Evolutionary conservation across 2,329 filamentous ascomycete genomes (phyloP), one percentile per base, ranked within the genome.

Genomic region (Plectosphaerella sp.): DNA sequence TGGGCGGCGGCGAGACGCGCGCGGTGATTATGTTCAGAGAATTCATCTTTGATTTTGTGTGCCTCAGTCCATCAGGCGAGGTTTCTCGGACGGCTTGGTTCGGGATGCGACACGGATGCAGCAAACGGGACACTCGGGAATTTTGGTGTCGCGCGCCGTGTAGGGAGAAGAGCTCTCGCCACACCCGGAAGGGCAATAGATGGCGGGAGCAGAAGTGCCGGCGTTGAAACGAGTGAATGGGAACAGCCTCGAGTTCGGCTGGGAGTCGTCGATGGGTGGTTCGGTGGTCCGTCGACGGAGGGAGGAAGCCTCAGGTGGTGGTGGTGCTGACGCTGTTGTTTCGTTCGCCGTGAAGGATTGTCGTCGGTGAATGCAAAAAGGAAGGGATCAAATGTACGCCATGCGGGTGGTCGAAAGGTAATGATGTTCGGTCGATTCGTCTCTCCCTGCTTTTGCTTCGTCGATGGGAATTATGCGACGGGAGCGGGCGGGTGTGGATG

Each of bases 11-110:
- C 62, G 83, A 84, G 68, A 92, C 89, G 74, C 88, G 87, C 69
- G 89, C 85, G 65, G 91, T 94, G 70, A 97, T 84, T 70, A 96
- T 90, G 76, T 94, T 96, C 77, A 96, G 79, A 64, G 92, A 96
- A 85, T 97, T 97, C 93, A 97, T 97, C 74, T 80, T 89, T 77
- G 72, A 71, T 62, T 66, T 62, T 62, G 69, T 68, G 64, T 69
- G 70, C 69, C 16, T 4, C 18, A 72, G 77, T 79, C 82, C 82
- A 85, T 82, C 72, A 74, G 65, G 61, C 58, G 58, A 55, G 51
- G 41, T 18, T 24, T 39, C 28, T 33, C 12, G 22, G 45, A 7
- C 3, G 28, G 28, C 4, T 9, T 33, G 8, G 8, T 33, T 9
- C 4, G 28, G 8, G 28, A 33, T 33, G 28, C 28, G 28, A 33